Evolutionary conservation across 495 filamentous ascomycete species (phyloP), one percentile per base, ranked within the genome.

Genomic region (Chaetomidium leptoderma): DNA sequence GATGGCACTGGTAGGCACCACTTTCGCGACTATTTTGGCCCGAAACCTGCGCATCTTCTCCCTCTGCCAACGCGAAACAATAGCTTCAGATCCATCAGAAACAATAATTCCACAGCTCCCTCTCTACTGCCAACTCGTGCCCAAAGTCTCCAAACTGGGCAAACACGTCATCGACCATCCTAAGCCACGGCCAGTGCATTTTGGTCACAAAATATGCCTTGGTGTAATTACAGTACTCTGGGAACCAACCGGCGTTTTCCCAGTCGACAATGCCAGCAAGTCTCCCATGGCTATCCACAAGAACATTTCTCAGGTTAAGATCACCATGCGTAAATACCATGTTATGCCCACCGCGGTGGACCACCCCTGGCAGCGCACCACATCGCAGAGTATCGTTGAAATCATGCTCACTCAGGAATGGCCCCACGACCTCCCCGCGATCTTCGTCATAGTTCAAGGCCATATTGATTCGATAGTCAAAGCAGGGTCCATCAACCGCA

Each of bases 191-290:
- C 13, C 10, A 9, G 21, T 27, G 6, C 4, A 14, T 5, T n/a
- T 37, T 51, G 2, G 33, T 51, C 32, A 39, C 21, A 13, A 37
- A 39, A 27, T 26, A 27, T 2, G 48, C 48, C 13, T 51, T 51
- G 33, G 48, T 42, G 39, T 45, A 45, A 16, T 46, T 24, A 23
- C 43, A 44, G 29, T 55, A 36, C 3, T 46, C 40, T 9, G 51
- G 39, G 24, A 7, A 54, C 51, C 51, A 54, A 0, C 51, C 51
- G 2, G 51, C n/a, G 26, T 33, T 43, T 17, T 44, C 51, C 51
- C 51, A 54, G n/a, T 54, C 51, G 2, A 44, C 51, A n/a, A 54
- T 43, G 17, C 51, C 51, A 3, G 26, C 11, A 2, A 54, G 37
- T 16, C 4, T 33, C 5, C 37, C 51, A 8, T 53, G 7, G 2